Conservation (phyloP, 2,329 filamentous ascomycete species). For the Xylariaceae sp. region DNA sequence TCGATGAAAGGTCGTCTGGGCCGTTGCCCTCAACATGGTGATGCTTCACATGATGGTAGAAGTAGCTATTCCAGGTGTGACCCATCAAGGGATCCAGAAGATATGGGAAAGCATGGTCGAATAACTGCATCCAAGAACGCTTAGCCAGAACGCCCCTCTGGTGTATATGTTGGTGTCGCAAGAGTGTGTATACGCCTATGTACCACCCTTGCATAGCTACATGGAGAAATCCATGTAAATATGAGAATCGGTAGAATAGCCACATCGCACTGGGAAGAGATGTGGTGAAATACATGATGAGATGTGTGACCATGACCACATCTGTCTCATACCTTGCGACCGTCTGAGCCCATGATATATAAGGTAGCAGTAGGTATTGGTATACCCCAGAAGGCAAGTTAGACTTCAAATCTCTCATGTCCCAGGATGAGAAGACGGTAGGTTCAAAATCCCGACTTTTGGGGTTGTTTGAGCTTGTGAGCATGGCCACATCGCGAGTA, state of each 20-base stretch:
- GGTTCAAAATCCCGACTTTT: constrained; percentile 51
- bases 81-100: constrained; percentile 78
- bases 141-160: constrained; percentile 71
- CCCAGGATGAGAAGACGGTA: constrained; percentile 52
- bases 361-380: constrained; percentile 33
- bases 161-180: constrained; percentile 88
- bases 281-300: constrained; percentile 74
- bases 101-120: constrained; percentile 76
- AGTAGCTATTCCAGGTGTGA: constrained; percentile 86
- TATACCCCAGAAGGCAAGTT: constrained; percentile 42
- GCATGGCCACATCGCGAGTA: constrained; percentile 43
- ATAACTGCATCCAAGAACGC: constrained; percentile 47
- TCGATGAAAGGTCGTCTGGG: constrained; percentile 76
- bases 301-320: constrained; percentile 79
- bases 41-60: constrained; percentile 85
- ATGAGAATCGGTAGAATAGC: constrained; percentile 70
- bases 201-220: constrained; percentile 70
- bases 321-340: constrained; percentile 52
- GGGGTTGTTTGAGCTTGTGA: constrained; percentile 53
- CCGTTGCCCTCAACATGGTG: constrained; percentile 85
- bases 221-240: constrained; percentile 71
- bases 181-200: constrained; percentile 76
- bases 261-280: constrained; percentile 72
- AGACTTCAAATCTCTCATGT: constrained; percentile 45
- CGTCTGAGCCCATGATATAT: constrained; percentile 37